Conservation (phyloP, 345 rosid species). For the Eucalyptus regnans region DNA sequence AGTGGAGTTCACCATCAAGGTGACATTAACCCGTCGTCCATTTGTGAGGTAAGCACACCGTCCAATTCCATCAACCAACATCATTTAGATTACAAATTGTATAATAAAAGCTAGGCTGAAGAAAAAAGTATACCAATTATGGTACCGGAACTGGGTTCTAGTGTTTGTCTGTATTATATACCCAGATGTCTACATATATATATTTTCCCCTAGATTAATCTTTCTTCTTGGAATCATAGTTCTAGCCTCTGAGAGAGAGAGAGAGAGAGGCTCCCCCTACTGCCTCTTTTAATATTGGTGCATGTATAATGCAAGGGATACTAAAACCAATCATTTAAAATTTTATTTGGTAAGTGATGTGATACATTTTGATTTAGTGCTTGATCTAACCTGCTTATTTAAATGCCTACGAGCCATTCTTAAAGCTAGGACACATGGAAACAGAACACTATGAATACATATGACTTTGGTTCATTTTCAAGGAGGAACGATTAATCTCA, state of each 20-base stretch:
- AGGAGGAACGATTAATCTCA: not conserved
- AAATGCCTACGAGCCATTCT: not conserved
- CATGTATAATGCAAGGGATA: not conserved
- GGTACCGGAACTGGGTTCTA: not conserved
- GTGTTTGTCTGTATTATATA: not conserved
- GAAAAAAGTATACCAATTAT: not conserved
- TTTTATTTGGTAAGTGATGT: not conserved
- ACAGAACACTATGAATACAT: not conserved
- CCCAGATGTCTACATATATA: not conserved
- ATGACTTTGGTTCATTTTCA: not conserved
- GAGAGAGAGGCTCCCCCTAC: not conserved
- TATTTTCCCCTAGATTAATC: not conserved
- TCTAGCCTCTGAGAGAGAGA: not conserved
- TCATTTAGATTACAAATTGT: not conserved
- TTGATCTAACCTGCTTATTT: not conserved
- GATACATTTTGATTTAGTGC: not conserved
- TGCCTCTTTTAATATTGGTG: not conserved
- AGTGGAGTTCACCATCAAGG: not conserved
- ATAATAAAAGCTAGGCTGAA: not conserved
- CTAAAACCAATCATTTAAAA: not conserved
- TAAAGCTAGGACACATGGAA: not conserved
- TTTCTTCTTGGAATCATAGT: not conserved
- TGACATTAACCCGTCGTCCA: not conserved
- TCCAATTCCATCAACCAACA: not conserved
- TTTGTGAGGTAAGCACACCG: not conserved